Conservation (phyloP, 2,329 filamentous ascomycete genomes). For the Leptographium wingfieldii region DNA sequence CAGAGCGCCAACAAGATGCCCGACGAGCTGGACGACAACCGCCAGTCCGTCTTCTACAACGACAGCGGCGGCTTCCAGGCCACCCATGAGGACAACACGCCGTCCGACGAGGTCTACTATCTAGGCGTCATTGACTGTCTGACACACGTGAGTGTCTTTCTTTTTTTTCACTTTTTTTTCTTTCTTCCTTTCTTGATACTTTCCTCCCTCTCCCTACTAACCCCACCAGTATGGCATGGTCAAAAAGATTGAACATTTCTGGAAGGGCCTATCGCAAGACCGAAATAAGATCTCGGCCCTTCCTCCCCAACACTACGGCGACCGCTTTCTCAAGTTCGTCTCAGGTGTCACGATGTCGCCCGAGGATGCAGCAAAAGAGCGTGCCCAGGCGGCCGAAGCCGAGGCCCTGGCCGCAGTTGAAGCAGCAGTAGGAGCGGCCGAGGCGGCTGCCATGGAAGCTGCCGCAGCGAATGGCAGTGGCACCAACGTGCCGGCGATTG, state of each 20-base stretch:
- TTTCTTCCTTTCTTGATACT: constrained; percentile 14
- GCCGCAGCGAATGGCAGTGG: neutral
- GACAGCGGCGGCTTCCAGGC: constrained; percentile 90
- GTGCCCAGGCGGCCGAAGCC: constrained; percentile 26
- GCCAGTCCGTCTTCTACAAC: constrained; percentile 74
- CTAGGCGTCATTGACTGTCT: constrained; percentile 96
- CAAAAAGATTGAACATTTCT: constrained; percentile 93
- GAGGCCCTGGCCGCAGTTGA: constrained; percentile 16
- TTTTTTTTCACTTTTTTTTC: neutral
- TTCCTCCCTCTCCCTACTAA: neutral
- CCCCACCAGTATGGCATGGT: constrained; percentile 69
- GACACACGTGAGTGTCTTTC: constrained; percentile 62
- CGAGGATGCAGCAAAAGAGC: constrained; percentile 55
- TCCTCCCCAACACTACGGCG: constrained; percentile 79
- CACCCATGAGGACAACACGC: constrained; percentile 76
- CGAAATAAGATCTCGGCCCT: constrained; percentile 85
- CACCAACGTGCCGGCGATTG: constrained; percentile 26
- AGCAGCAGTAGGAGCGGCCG: constrained; percentile 13
- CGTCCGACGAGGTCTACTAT: constrained; percentile 92
- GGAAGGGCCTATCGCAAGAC: constrained; percentile 81
- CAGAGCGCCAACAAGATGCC: constrained; percentile 77
- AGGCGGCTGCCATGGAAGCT: neutral
- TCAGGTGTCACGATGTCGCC: constrained; percentile 78
- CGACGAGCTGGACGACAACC: constrained; percentile 67
- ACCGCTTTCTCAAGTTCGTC: constrained; percentile 89